Percentiles rank a stretch among this genome's conserved stretches.
Conservation (phyloP, 345 rosid genomes). For the Hibiscus trionum region DNA sequence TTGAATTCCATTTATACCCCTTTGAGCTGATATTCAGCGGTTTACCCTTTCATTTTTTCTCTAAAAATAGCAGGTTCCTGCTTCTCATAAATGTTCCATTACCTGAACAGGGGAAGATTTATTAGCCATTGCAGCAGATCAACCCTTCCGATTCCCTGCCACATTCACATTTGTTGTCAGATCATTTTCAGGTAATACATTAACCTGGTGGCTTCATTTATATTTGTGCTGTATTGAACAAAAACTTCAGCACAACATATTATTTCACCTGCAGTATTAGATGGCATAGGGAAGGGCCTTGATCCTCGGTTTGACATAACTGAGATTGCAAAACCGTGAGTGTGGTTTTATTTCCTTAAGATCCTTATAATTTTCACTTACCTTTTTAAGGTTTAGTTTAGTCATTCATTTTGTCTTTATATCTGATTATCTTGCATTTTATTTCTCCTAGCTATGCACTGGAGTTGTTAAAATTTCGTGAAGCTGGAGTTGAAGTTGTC, state of each 20-base stretch:
- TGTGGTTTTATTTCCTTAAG: slow-evolving; percentile 10
- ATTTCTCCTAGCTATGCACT: slow-evolving; percentile 66
- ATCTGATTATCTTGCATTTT: slow-evolving; percentile 19
- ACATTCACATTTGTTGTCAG: slow-evolving; percentile 97
- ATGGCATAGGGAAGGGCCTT: slow-evolving; percentile 98
- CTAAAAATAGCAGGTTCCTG: neutral
- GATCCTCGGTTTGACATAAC: slow-evolving; percentile 96
- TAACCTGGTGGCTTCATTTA: slow-evolving; percentile 7
- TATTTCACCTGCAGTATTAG: slow-evolving; percentile 53
- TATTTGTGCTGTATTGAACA: slow-evolving; percentile 9
- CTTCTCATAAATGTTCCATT: slow-evolving; percentile 14
- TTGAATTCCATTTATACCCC: neutral
- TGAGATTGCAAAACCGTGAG: slow-evolving; percentile 97
- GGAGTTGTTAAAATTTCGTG: slow-evolving; percentile 79
- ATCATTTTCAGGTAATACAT: slow-evolving; percentile 81
- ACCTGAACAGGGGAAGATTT: slow-evolving; percentile 83
- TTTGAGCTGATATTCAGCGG: neutral
- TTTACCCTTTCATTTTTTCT: neutral
- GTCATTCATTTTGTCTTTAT: neutral
- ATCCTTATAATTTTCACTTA: neutral
- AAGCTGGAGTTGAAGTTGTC: slow-evolving; percentile 93
- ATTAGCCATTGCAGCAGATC: slow-evolving; percentile 92
- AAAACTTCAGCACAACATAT: slow-evolving; percentile 4
- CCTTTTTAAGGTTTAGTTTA: neutral
- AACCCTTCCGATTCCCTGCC: slow-evolving; percentile 97